Evolutionary conservation across 306 rosid species (phyloP).

Genomic region (Mimosa bimucronata): DNA sequence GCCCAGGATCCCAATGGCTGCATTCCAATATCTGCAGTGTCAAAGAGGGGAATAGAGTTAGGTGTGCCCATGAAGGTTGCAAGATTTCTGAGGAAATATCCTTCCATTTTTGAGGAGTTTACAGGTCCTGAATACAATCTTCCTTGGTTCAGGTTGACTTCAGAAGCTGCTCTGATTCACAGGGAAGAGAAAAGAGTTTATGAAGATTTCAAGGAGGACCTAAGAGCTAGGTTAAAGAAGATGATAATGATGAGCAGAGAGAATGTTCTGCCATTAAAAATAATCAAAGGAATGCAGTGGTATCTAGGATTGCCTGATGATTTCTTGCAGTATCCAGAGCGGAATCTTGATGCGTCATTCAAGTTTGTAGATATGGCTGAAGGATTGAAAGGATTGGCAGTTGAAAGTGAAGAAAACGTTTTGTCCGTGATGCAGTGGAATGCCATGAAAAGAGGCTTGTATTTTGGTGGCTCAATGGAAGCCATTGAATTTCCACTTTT

Average conservation of each 20-base stretch:
- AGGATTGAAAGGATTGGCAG: conserved; percentile 54
- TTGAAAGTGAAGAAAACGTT: conserved; percentile 48
- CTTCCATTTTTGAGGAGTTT: conserved; percentile 83
- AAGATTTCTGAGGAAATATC: conserved; percentile 76
- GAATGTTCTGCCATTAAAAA: conserved; percentile 72
- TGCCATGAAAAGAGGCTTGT: conserved; percentile 58
- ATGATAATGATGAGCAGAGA: conserved; percentile 76
- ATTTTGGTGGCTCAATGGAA: conserved; percentile 59
- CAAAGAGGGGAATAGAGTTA: conserved; percentile 65
- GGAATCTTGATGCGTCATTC: conserved; percentile 71
- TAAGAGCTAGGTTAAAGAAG: conserved; percentile 72
- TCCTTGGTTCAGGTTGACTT: conserved; percentile 90
- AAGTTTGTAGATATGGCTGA: conserved; percentile 76
- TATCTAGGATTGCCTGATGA: conserved; percentile 86
- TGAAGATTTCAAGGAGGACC: conserved; percentile 63
- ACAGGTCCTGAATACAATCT: conserved; percentile 67
- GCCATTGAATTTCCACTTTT: conserved; percentile 67
- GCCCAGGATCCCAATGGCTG: conserved; percentile 61
- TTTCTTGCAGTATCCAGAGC: conserved; percentile 52
- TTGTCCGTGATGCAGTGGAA: conserved; percentile 69
- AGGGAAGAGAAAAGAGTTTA: conserved; percentile 67
- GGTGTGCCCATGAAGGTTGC: conserved; percentile 81
- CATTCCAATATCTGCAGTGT: conserved; percentile 76
- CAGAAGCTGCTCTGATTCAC: conserved; percentile 77
- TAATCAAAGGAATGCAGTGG: conserved; percentile 90